Conservation (phyloP, 176 grass and related monocot species). For the Oryza meyeriana region DNA sequence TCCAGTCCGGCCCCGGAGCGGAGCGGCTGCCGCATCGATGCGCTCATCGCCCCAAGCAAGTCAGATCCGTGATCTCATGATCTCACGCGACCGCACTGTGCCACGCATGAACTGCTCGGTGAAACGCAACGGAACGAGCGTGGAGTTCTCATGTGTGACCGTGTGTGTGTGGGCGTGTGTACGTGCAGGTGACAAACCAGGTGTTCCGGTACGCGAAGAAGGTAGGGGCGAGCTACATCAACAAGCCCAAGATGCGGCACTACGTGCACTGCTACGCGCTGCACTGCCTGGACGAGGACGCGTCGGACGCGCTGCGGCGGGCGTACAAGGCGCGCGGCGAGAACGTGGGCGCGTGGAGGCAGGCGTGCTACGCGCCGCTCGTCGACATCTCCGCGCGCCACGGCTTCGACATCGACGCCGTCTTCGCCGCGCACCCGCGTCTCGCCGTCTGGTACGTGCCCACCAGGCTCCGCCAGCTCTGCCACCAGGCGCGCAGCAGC, state of each 20-base stretch:
- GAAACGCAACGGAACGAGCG: background rate
- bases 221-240: slow-evolving; percentile 96
- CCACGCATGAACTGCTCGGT: background rate
- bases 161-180: background rate
- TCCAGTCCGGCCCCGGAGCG: too few relatives aligned
- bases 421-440: slow-evolving; percentile 89
- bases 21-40: too few relatives aligned
- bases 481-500: slow-evolving; percentile 72
- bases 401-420: slow-evolving; percentile 93
- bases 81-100: background rate
- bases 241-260: slow-evolving; percentile 99
- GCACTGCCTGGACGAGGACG: slow-evolving; percentile 93
- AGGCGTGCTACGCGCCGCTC: slow-evolving; percentile 91
- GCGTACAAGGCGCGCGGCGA: slow-evolving; percentile 85
- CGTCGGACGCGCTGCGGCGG: slow-evolving; percentile 73
- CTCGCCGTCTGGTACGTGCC: slow-evolving; percentile 98
- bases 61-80: slow-evolving; percentile 14
- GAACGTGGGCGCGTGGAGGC: slow-evolving; percentile 93
- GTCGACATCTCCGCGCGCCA: slow-evolving; percentile 82
- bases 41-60: background rate
- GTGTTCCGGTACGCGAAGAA: slow-evolving; percentile 98
- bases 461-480: slow-evolving; percentile 89
- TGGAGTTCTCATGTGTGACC: background rate
- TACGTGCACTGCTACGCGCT: slow-evolving; percentile 99
- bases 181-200: slow-evolving; percentile 83